Base-by-base conservation (phyloP, 2,329 filamentous ascomycete species). In the Dactylellina parvicollis region DNA sequence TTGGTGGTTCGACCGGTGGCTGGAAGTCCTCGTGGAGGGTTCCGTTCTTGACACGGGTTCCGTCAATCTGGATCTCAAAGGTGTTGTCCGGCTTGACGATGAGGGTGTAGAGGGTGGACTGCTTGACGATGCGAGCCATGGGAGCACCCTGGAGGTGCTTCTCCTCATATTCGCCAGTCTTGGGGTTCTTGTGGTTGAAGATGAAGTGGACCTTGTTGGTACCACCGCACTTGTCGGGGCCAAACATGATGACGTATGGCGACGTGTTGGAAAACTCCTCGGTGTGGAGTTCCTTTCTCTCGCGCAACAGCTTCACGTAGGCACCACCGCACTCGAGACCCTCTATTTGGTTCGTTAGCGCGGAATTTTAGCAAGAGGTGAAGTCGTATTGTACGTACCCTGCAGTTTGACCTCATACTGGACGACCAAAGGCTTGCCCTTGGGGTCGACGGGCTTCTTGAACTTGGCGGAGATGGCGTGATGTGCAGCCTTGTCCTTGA, bases 171-270 rank as follows among this genome's bases (percentile, higher is more conserved):
- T 97, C 92, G 85, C 94, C 94, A 49, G 92, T 97, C 91, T 96
- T 97, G 81, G 95, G 95, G 88, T 98, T 99, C 91, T 98, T 99
- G 90, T 99, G 95, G 84, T 96, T 95, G 89, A 99, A 96, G 83
- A 99, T 99, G 85, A 99, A 96, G 83, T 88, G 87, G 59, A 96
- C 91, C 90, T 98, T 98, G 90, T 99, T 99, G 83, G 92, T 98
- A 81, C 92, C 88, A 82, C 95, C 95, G 82, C 95, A 99, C 90
- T 98, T 98, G 86, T 99, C 95, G 79, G 95, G 95, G 78, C 95
- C 95, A 81, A 99, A 99, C 95, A 99, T 99, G 87, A 99, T 96
- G 78, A 99, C 91, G 81, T 99, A 99, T 52, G 95, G 95, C 44
- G 94, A 96, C 75, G 90, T 88, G 84, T 99, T 98, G 82, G 91